Base-by-base conservation (phyloP, 768 basidiomycete genomes). In the Rhodotorula diobovata region DNA sequence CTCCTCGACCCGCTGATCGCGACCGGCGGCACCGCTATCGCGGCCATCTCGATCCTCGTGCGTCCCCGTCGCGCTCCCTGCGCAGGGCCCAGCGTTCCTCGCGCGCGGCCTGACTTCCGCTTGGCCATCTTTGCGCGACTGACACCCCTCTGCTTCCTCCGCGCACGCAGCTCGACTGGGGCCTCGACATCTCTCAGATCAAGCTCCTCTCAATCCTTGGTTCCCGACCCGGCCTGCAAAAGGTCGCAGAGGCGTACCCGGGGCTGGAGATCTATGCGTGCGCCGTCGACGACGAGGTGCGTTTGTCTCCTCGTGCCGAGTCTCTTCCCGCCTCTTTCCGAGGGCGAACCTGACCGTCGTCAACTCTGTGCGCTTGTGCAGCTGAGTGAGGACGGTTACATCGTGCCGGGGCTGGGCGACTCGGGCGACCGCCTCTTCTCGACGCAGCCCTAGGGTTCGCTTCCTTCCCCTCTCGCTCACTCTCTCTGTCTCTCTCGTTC, bases 1-100 rank as follows among this genome's bases (percentile, higher is more conserved):
- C 82, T 98, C 34, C 84, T 97, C 41, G 95, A 98, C 76, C 95
- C 95, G 28, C 82, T 97, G 43, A 88, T 97, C 76, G 95, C 95
- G 0, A 97, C 95, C 6, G 95, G 93, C 62, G 90, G 92, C 20
- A 97, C 95, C 9, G 92, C 90, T 5, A 85, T 85, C 72, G 93
- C 95, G 28, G 94, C 94, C 16, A 79, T 97, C 66, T 78, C 85
- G 61, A 97, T 96, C 91, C 84, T 95, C 63, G 76, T 84, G 4
- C 34, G 76, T 76, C 28, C 92, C 92, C 12, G 79, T 96, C 23
- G 3, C 32, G 7, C 8, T 20, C 8, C 5, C 28, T n/a, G 12
- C 12, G 25, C n/a, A 14, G 23, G 16, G 18, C 53, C 28, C 50
- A 28, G 50, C 6, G 18, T 21, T 28, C 48, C 23, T 21, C 48